Conservation (phyloP, 1,139 yeast genomes). For the Spathaspora sp. region DNA sequence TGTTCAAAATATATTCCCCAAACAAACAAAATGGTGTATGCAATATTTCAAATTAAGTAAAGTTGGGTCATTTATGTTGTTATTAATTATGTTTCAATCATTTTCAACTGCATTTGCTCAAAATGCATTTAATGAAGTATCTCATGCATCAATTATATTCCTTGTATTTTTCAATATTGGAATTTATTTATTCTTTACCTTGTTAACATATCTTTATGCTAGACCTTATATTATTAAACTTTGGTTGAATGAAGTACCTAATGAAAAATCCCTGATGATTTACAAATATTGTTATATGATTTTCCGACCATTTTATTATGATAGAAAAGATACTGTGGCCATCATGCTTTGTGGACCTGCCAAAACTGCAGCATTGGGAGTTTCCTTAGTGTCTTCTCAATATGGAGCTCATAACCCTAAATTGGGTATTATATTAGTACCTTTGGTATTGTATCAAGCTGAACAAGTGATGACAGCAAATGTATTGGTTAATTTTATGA, state of each 20-base stretch:
- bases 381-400: constrained; percentile 75
- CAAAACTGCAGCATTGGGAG: constrained; percentile 89
- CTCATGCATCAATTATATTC: constrained; percentile 68
- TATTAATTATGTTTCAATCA: constrained; percentile 79
- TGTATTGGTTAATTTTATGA: constrained; percentile 61
- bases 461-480: constrained; percentile 84
- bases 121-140: constrained; percentile 69
- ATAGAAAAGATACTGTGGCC: constrained; percentile 70
- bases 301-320: constrained; percentile 69
- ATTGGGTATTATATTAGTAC: constrained; percentile 73
- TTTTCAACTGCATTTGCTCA: constrained; percentile 88
- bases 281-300: constrained; percentile 42
- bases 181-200: constrained; percentile 72
- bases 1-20: constrained; percentile 66
- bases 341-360: constrained; percentile 90
- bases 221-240: constrained; percentile 56
- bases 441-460: constrained; percentile 81
- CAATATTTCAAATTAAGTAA: constrained; percentile 62
- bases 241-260: constrained; percentile 49
- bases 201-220: constrained; percentile 54
- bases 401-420: constrained; percentile 63
- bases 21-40: constrained; percentile 59
- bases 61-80: constrained; percentile 75
- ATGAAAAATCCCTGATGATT: constrained; percentile 34
- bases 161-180: constrained; percentile 81